Base-by-base conservation (phyloP, 1,139 yeast species). In the Yamadazyma triangularis region DNA sequence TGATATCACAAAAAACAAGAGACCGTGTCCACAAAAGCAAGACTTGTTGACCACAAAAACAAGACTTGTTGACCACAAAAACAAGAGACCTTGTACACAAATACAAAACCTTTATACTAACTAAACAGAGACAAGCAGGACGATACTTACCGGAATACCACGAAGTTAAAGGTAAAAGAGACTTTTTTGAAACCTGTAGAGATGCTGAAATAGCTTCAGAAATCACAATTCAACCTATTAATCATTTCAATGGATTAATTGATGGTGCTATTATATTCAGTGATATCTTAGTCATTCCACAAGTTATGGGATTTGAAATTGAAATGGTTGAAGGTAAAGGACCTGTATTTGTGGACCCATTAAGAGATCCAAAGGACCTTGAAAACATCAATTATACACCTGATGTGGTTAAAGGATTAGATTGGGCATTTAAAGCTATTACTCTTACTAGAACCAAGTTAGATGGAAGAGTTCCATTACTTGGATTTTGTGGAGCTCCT, bases 181-280 rank as follows among this genome's bases (percentile, higher is more conserved):
- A 91, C 60, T 91, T 91, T 56, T 91, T 91, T 53, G 95, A 87
- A 51, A 80, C 91, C 10, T 93, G 98, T 53, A 73, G 93, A 48
- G 93, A 86, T 53, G 88, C 97, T 1, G 97, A 91, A 53, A 76
- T 81, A 42, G 98, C 98, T 2, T 78, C 95, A 25, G 91, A 76
- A 38, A 87, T 91, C 52, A 91, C 99, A 1, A 88, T 93, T 43
- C 98, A 91, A 60, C 99, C 99, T 7, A 75, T 91, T 32, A 87
- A 82, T 36, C 95, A 86, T 48, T 91, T 78, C 51, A 81, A 81
- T 33, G 97, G 96, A 0, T 69, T 88, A 35, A 72, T 91, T 31
- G 98, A 91, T 53, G 98, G 97, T 4, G 98, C 98, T 8, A 91
- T 91, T 47, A 91, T 91, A 39, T 91, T 93, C 62, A 80, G 91